Evolutionary conservation across 139 green algal species (phyloP), one percentile per base, ranked within the genome.

Genomic region (Auxenochlorella pyrenoidosa): DNA sequence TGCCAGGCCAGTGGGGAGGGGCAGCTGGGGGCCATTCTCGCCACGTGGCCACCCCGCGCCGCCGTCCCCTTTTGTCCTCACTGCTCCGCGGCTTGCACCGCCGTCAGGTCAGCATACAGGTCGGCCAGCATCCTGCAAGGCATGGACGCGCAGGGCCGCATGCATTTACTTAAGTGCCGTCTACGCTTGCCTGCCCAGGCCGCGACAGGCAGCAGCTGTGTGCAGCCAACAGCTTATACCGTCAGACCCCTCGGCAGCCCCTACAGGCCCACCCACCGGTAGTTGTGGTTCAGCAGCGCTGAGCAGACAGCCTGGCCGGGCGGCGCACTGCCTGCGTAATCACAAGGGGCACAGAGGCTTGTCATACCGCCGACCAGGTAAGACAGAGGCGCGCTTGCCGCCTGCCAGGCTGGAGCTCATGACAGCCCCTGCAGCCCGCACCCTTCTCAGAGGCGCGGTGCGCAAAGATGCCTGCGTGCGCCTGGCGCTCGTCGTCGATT

Each of bases 231-330:
- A 54, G 4, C 19, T 54, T 10, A 54, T 68, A n/a, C n/a, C n/a
- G n/a, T n/a, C n/a, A n/a, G n/a, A n/a, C n/a, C n/a, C n/a, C n/a
- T n/a, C n/a, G n/a, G n/a, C n/a, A n/a, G n/a, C n/a, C n/a, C n/a
- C n/a, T 68, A 12, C 10, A n/a, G 15, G 60, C 60, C 5, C 24
- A 60, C 73, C 1, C 30, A 65, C 75, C 80, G 24, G 41, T 85
- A 85, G 63, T 70, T 77, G 40, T 77, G 80, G 80, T 85, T 85
- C 28, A 85, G 80, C 40, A 85, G 60, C 13, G 80, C 60, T 18
- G 40, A 73, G 80, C 80, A 85, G 24, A 85, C 80, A 2, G 58
- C 80, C 80, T 85, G 80, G 32, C 79, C 79, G 0, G 79, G 54
- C 22, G 79, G 79, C 38, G 59, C 36, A 10, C 28, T 58, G 47